Base-by-base conservation (phyloP, 371 early-diverging fungal species). In the Dichotomocladium elegans region DNA sequence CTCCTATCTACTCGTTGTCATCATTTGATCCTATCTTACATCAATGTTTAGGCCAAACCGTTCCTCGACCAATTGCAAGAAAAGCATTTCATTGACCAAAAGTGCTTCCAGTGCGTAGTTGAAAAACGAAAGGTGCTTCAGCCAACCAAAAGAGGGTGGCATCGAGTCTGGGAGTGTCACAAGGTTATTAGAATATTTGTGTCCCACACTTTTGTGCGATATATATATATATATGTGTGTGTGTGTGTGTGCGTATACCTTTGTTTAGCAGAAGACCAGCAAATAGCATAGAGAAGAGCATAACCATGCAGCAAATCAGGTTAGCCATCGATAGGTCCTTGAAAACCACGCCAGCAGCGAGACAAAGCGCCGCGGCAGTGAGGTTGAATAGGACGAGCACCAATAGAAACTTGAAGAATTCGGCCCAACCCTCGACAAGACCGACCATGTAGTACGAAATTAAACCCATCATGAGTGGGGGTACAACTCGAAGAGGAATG, bases 391-490 rank as follows among this genome's bases (percentile, higher is more conserved):
- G 61, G 1, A 92, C 79, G n/a, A 96, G 64, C 0, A 90, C 87
- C n/a, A 91, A 63, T 22, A 95, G 58, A 66, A 93, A 96, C 63
- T 90, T 89, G 44, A 83, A 60, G 68, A 90, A 92, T 41, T 87
- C 80, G 15, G 60, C 57, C 19, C 77, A 74, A 0, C 80, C 86
- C 11, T 81, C 70, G 0, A 87, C 83, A 5, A 92, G 72, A 0
- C 95, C 95, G 4, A 93, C 87, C 94, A 96, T 91, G 29, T 77
- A 86, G 69, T 92, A 96, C 3, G 87, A 76, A 44, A 94, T 92
- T 14, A 87, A 62, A 0, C 90, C 91, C 78, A 93, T 84, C 63
- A 93, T 72, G 26, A 94, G 48, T 1, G 95, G 89, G 8, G 97
- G 97, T 0, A 94, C 68, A 2, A 95, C 79, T 30, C 94, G 85